Percentiles rank a stretch among this genome's conserved stretches.
These are phyloP conservation scores for Suillus luteus DNA, from an alignment of 768 basidiomycete genomes.

Conservation along the genomic window DNA sequence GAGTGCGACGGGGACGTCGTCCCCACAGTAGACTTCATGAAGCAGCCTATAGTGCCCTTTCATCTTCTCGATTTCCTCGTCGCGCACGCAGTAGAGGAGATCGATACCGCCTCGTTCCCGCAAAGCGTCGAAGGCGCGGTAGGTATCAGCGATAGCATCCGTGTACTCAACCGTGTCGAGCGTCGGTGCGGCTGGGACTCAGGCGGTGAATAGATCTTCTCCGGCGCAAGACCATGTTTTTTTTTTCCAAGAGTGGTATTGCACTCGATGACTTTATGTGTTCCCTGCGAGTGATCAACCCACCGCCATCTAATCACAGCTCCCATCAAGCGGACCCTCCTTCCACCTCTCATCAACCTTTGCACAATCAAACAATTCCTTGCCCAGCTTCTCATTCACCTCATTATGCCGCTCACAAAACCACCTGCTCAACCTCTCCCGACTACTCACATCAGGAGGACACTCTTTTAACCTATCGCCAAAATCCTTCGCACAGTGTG, in stretches of 20 bases:
- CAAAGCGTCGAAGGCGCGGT: slow-evolving; percentile 36
- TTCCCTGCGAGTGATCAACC: neutral
- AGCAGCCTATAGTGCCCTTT: slow-evolving; percentile 35
- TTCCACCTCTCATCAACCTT: slow-evolving; percentile 90
- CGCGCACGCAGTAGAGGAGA: slow-evolving; percentile 43
- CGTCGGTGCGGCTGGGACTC: neutral
- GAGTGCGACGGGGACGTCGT: slow-evolving; percentile 38
- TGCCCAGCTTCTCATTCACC: slow-evolving; percentile 86
- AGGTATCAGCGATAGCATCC: slow-evolving; percentile 31
- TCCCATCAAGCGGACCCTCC: slow-evolving; percentile 85
- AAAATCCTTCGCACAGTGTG: slow-evolving; percentile 82
- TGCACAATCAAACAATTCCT: slow-evolving; percentile 78
- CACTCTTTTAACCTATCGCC: slow-evolving; percentile 62
- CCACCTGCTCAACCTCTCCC: slow-evolving; percentile 75
- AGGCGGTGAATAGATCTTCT: neutral
- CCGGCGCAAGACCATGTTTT: neutral
- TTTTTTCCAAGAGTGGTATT: neutral
- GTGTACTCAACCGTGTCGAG: slow-evolving; percentile 16
- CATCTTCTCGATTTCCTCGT: slow-evolving; percentile 38
- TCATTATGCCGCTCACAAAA: slow-evolving; percentile 92
- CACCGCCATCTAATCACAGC: slow-evolving; percentile 64
- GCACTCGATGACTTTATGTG: neutral
- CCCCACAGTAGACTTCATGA: slow-evolving; percentile 39
- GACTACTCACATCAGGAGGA: slow-evolving; percentile 79
- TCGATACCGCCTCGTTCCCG: slow-evolving; percentile 33